Conservation (phyloP, 164 flowering plant species). For the Malania oleifera region DNA sequence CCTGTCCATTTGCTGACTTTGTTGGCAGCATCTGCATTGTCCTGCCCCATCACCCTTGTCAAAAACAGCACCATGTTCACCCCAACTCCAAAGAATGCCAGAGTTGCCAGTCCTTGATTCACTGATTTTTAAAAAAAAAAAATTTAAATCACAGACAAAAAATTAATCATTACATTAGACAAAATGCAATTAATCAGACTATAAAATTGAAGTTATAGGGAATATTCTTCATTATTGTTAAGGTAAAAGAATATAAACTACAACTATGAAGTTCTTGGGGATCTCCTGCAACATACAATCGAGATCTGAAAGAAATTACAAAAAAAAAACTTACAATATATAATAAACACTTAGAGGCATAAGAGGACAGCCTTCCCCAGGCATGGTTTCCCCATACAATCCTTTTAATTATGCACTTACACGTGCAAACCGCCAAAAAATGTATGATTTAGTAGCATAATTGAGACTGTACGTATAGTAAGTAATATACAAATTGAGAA, state of each 20-base stretch:
- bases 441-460: no score
- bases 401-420: no score
- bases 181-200: neutral
- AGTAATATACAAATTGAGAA: no score
- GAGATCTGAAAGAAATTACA: no score
- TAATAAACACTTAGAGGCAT: no score
- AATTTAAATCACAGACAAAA: neutral
- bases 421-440: neutral
- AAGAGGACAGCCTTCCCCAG: no score
- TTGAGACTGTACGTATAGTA: no score
- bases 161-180: neutral
- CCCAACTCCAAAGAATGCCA: constrained; percentile 69
- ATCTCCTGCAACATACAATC: neutral
- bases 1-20: constrained; percentile 78
- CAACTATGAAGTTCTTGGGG: no score
- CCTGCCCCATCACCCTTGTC: constrained; percentile 58
- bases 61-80: constrained; percentile 61
- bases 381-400: no score
- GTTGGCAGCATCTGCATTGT: constrained; percentile 63
- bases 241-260: no score
- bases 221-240: neutral
- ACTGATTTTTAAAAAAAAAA: constrained; percentile 22
- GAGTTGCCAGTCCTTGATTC: constrained; percentile 65
- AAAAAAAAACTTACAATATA: no score
- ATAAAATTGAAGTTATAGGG: no score